A percentile compares a stretch with the other conserved stretches of the same genome.
phyloP scores from a whole-genome alignment of 2,329 filamentous ascomycete species.

The Pseudocercospora cruenta region DNA sequence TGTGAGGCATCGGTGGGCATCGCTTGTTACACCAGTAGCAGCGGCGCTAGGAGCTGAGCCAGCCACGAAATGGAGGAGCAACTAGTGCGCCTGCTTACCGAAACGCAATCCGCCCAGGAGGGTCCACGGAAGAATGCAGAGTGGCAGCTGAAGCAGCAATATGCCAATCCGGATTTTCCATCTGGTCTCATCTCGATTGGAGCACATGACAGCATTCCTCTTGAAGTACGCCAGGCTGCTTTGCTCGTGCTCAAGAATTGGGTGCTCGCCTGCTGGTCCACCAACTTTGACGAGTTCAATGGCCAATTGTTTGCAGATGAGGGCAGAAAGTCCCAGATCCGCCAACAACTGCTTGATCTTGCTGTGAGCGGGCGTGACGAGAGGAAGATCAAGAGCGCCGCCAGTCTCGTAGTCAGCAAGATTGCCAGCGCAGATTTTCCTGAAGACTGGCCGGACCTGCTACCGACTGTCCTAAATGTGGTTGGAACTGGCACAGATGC shows the following conservation, averaged over 20 bases:
- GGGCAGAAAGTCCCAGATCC: constrained; percentile 71
- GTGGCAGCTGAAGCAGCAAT: constrained; percentile 73
- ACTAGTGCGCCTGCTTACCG: constrained; percentile 82
- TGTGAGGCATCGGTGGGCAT: background rate
- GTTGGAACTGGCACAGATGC: constrained; percentile 75
- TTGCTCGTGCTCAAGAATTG: constrained; percentile 80
- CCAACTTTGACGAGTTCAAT: constrained; percentile 69
- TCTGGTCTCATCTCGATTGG: constrained; percentile 79
- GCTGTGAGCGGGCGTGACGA: constrained; percentile 74
- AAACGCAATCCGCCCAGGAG: constrained; percentile 79
- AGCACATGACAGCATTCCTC: constrained; percentile 71
- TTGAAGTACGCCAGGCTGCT: constrained; percentile 80
- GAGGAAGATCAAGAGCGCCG: constrained; percentile 84
- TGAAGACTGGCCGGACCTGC: constrained; percentile 88
- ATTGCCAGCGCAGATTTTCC: constrained; percentile 93
- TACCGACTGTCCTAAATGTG: constrained; percentile 76
- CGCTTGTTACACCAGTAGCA: constrained; percentile 22
- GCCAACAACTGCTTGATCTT: constrained; percentile 74
- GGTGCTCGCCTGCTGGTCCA: constrained; percentile 82
- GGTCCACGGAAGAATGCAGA: constrained; percentile 84
- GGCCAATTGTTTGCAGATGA: constrained; percentile 69
- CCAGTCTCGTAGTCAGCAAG: constrained; percentile 88
- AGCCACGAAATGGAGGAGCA: constrained; percentile 78
- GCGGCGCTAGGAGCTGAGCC: constrained; percentile 26
- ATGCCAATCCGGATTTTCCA: constrained; percentile 72